Evolutionary conservation across 129 eudicot genomes (phyloP), one percentile per base, ranked within the genome.

Genomic region (Chrysanthemum lavandulifolium): DNA sequence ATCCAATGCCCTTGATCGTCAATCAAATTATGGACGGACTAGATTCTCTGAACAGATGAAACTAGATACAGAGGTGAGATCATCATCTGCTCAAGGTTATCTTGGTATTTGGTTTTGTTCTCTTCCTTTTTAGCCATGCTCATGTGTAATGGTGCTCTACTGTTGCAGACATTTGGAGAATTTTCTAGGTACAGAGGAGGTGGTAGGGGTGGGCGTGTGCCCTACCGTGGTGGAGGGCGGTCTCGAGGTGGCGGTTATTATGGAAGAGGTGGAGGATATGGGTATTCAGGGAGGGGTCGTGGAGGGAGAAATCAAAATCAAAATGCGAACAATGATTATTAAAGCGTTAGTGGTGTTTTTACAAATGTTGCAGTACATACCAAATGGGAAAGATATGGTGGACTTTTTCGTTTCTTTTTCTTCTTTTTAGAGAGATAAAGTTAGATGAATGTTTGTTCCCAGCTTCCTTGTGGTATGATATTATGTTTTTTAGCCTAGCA

Each of bases 91-190:
- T 68, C 15, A 1, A 6, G 1, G 49, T 12, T 19, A 11, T 13
- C 40, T 33, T 51, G 33, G 14, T 40, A 6, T 10, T 31, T 10
- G 13, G 69, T 13, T 43, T 43, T 10, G 25, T 45, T 1, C n/a
- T 6, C 1, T 52, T 62, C 3, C n/a, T 40, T 40, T 40, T 40
- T 40, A 40, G 47, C 47, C 10, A 40, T 40, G 73, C 67, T 76
- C 25, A 59, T 14, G 54, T 67, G 19, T 45, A 56, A 6, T 23
- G 53, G 14, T 76, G 60, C 52, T 29, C 4, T 40, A 40, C 47
- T 83, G 63, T n/a, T 73, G 84, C 81, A 92, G 97, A 92, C 97
- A 50, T 92, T 92, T 83, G 97, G 97, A 54, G 97, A 92, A 21
- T 92, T 76, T 76, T 85, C 93, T 40, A 92, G 97, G 77, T 86